These are phyloP conservation scores for Asterionellopsis glacialis DNA, from an alignment of 108 stramenopile genomes.

Conservation along the genomic window DNA sequence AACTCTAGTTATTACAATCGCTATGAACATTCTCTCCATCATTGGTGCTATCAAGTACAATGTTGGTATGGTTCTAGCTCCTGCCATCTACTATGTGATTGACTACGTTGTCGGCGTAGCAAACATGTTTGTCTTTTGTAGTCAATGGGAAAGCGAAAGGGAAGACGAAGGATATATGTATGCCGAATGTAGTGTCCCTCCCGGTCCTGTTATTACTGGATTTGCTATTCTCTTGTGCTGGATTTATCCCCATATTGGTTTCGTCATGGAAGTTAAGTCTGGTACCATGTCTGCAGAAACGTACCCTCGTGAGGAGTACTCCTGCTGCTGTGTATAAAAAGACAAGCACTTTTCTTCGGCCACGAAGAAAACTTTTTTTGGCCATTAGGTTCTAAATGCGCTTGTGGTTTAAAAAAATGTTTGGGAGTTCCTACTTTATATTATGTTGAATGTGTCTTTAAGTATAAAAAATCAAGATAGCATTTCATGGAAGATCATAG, in stretches of 20 bases:
- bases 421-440: too few species aligned
- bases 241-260: constrained; percentile 19
- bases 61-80: background rate
- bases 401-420: too few species aligned
- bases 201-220: constrained; percentile 5
- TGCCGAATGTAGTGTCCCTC: background rate
- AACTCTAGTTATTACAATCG: background rate
- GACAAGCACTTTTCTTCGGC: too few species aligned
- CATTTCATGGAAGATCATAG: too few species aligned
- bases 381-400: too few species aligned
- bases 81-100: constrained; percentile 5
- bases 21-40: constrained; percentile 1
- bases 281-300: constrained; percentile 18
- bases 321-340: constrained; percentile 34
- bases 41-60: constrained; percentile 29
- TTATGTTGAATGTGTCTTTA: too few species aligned
- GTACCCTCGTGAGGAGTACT: constrained; percentile 15
- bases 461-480: too few species aligned
- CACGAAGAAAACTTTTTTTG: too few species aligned
- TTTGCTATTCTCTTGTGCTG: constrained; percentile 3
- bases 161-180: too few species aligned
- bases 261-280: constrained; percentile 13
- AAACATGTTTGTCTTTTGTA: too few species aligned
- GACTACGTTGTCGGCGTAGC: background rate
- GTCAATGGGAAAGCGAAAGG: too few species aligned